phyloP scores from a whole-genome alignment of 2,329 filamentous ascomycete genomes.

The Coniochaeta hoffmannii region DNA sequence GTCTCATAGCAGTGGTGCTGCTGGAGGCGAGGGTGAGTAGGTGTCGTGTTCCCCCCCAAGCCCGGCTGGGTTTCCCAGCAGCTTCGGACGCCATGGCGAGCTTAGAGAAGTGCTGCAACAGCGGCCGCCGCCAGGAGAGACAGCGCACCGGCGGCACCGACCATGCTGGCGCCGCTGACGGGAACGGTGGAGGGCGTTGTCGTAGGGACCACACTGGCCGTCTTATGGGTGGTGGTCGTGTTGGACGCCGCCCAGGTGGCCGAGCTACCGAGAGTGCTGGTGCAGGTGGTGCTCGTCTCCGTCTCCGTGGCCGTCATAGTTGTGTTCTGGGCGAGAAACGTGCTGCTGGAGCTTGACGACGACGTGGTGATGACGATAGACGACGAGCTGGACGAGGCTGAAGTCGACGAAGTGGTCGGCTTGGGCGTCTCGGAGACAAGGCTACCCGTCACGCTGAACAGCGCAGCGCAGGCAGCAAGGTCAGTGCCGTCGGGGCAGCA shows the following conservation, averaged over 20 bases:
- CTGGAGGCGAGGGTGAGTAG: conserved; percentile 6
- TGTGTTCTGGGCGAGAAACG: conserved; percentile 11
- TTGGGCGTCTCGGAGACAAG: conserved; percentile 39
- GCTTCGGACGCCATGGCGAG: conserved; percentile 12
- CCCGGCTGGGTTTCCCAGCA: conserved; percentile 6
- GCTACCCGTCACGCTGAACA: conserved; percentile 37
- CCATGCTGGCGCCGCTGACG: conserved; percentile 21
- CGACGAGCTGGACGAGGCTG: conserved; percentile 8
- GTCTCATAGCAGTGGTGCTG: conserved; percentile 13
- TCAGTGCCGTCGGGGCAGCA: conserved; percentile 53
- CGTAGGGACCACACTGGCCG: conserved; percentile 7
- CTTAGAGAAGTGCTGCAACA: conserved; percentile 19
- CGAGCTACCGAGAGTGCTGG: conserved; percentile 10
- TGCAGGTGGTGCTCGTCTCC: conserved; percentile 8
- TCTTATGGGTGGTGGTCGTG: conserved; percentile 6
- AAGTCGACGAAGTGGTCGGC: conserved; percentile 21
- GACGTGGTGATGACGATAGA: conserved; percentile 7
- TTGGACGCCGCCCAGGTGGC: conserved; percentile 13
- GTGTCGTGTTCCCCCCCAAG: conserved; percentile 3
- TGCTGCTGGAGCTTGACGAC: conserved; percentile 6
- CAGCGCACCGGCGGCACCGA: conserved; percentile 22
- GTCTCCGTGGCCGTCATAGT: conserved; percentile 8
- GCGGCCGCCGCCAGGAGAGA: conserved; percentile 18
- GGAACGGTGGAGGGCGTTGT: conserved; percentile 15
- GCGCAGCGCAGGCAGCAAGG: conserved; percentile 45